These are phyloP conservation scores for Chaetoscypha palmicola DNA, from an alignment of 2,329 filamentous ascomycete species.

Conservation along the genomic window DNA sequence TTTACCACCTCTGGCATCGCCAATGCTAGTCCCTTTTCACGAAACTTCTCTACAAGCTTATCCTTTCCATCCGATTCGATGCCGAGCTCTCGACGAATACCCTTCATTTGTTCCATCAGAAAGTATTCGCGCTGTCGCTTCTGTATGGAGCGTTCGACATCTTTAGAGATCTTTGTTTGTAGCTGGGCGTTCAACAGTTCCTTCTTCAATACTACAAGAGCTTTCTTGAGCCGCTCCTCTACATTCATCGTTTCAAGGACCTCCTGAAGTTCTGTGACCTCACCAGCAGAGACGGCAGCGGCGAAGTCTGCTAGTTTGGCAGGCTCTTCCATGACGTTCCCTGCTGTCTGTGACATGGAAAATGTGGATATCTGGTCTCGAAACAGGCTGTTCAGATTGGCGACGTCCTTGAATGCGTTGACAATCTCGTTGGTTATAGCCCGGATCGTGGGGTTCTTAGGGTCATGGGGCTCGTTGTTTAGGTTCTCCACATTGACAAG, in stretches of 20 bases:
- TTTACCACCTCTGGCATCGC: constrained; percentile 96
- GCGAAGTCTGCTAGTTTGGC: constrained; percentile 95
- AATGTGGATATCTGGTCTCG: constrained; percentile 96
- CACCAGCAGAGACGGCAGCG: constrained; percentile 90
- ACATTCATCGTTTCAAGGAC: constrained; percentile 84
- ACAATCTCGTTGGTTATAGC: constrained; percentile 97
- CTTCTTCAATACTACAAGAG: constrained; percentile 88
- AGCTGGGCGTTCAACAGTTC: constrained; percentile 97
- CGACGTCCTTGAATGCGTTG: constrained; percentile 97
- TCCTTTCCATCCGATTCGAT: constrained; percentile 98
- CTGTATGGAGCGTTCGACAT: constrained; percentile 94
- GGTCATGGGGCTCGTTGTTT: constrained; percentile 79
- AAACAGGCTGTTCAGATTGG: constrained; percentile 88
- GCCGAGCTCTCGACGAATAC: constrained; percentile 88
- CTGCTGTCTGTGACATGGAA: constrained; percentile 87
- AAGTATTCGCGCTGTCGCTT: constrained; percentile 97
- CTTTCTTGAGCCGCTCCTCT: constrained; percentile 86
- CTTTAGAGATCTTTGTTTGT: constrained; percentile 94
- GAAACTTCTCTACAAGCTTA: constrained; percentile 95
- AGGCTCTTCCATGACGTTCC: constrained; percentile 91
- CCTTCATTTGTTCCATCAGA: constrained; percentile 99
- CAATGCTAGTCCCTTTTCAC: constrained; percentile 85
- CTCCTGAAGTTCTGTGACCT: constrained; percentile 86
- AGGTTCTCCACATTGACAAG: constrained; percentile 95
- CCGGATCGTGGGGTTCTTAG: constrained; percentile 80